Conservation (phyloP, 2,329 filamentous ascomycete genomes). For the Nakataea oryzae region DNA sequence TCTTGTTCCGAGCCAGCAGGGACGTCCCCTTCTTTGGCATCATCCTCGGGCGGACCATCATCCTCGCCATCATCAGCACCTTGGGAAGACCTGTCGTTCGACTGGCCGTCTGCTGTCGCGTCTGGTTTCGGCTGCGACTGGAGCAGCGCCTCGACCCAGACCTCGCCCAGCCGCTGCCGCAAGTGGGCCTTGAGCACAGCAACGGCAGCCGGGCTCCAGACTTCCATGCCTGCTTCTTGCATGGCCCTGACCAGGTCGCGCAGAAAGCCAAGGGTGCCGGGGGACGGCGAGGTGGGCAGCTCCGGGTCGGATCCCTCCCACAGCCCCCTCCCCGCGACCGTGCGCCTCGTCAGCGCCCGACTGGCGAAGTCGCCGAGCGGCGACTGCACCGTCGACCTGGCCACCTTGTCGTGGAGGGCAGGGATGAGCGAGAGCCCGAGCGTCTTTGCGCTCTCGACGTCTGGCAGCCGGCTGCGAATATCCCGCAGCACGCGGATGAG, state of each 20-base stretch:
- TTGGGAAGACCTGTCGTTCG: background rate
- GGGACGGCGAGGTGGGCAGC: conserved; percentile 70
- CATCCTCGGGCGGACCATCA: conserved; percentile 10
- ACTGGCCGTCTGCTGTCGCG: background rate
- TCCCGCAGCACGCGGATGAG: conserved; percentile 66
- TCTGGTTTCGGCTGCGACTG: conserved; percentile 10
- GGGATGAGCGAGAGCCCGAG: conserved; percentile 55
- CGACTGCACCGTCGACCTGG: conserved; percentile 35
- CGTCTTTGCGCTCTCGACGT: conserved; percentile 29
- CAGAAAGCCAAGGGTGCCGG: conserved; percentile 62
- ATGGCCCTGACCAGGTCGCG: conserved; percentile 55
- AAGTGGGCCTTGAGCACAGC: conserved; percentile 49
- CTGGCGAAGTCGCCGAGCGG: conserved; percentile 37
- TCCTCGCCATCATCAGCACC: conserved; percentile 6
- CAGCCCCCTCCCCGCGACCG: conserved; percentile 51
- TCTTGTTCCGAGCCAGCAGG: background rate
- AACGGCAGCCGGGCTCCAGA: conserved; percentile 70
- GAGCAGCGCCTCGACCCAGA: conserved; percentile 34
- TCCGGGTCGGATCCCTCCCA: conserved; percentile 68
- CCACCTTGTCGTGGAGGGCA: conserved; percentile 53
- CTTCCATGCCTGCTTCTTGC: conserved; percentile 59
- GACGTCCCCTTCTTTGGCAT: conserved; percentile 6
- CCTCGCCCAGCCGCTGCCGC: conserved; percentile 33
- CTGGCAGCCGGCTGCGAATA: conserved; percentile 55
- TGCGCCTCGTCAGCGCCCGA: conserved; percentile 29